Conservation (phyloP, 129 eudicot species). For the Kitagawia praeruptora region DNA sequence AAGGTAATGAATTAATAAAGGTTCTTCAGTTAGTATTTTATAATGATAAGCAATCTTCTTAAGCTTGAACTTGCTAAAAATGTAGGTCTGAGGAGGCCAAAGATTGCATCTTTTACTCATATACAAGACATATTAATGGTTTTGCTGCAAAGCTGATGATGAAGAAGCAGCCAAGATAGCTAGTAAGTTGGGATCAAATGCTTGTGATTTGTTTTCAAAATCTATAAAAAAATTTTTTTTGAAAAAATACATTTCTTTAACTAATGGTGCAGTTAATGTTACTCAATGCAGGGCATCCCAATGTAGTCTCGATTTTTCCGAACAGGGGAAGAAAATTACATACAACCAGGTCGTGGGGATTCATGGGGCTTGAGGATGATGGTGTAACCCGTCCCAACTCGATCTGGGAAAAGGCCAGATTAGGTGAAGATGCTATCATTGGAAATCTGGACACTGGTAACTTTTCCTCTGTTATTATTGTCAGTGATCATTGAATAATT, state of each 20-base stretch:
- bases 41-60: neutral
- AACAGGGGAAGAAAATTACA: slow-evolving; percentile 70
- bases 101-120: slow-evolving; percentile 78
- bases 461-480: slow-evolving; percentile 11
- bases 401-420: slow-evolving; percentile 77
- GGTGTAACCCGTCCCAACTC: slow-evolving; percentile 44
- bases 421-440: slow-evolving; percentile 79
- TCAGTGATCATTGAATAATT: neutral
- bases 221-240: neutral
- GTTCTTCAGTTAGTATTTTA: neutral
- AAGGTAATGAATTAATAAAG: slow-evolving; percentile 35
- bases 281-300: slow-evolving; percentile 63
- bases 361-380: slow-evolving; percentile 61
- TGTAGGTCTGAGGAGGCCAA: slow-evolving; percentile 58
- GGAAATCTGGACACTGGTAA: slow-evolving; percentile 94
- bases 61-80: slow-evolving; percentile 6
- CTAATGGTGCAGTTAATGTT: neutral
- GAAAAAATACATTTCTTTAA: neutral
- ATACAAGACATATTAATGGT: slow-evolving; percentile 87
- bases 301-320: slow-evolving; percentile 67
- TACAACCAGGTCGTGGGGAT: slow-evolving; percentile 91
- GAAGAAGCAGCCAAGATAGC: slow-evolving; percentile 65
- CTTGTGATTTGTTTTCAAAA: neutral
- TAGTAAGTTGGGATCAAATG: slow-evolving; percentile 31
- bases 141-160: slow-evolving; percentile 87